Evolutionary conservation across 192 early-diverging fungal species (phyloP).

Genomic region (Backusella sp.): DNA sequence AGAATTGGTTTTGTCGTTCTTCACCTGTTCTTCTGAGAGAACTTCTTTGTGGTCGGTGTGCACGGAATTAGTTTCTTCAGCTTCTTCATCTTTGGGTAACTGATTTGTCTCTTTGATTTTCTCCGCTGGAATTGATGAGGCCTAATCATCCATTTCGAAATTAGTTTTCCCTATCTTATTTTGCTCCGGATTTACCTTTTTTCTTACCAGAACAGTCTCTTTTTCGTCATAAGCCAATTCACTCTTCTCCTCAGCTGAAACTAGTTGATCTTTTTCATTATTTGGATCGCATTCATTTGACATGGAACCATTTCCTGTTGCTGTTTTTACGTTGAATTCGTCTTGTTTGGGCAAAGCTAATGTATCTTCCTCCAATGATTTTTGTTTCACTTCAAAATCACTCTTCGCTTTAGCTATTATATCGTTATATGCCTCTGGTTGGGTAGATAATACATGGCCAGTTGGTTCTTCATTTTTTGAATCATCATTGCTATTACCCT

Average conservation of each 20-base stretch:
- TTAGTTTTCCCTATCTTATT: not conserved
- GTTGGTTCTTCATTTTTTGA: not conserved
- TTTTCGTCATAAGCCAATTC: not conserved
- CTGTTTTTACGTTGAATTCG: not conserved
- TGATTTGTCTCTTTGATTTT: too few relatives aligned
- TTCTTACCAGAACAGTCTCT: not conserved
- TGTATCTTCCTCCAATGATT: not conserved
- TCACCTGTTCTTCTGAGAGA: too few relatives aligned
- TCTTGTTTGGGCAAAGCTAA: too few relatives aligned
- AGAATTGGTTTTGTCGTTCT: too few relatives aligned
- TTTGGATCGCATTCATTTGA: not conserved
- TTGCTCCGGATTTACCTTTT: not conserved
- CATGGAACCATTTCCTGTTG: not conserved
- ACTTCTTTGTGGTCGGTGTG: too few relatives aligned
- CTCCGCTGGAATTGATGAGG: not conserved
- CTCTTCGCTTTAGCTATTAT: not conserved
- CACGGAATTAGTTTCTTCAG: too few relatives aligned
- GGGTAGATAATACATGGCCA: not conserved
- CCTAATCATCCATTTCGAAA: not conserved
- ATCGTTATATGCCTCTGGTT: not conserved
- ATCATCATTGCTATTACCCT: not conserved
- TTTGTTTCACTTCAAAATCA: not conserved
- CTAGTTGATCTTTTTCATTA: not conserved
- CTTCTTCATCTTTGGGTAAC: too few relatives aligned
- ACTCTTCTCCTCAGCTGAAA: not conserved